Percentiles rank a stretch among this genome's conserved stretches.
phyloP scores from a whole-genome alignment of 768 basidiomycete species.

The Panaeolus cyanescens region DNA sequence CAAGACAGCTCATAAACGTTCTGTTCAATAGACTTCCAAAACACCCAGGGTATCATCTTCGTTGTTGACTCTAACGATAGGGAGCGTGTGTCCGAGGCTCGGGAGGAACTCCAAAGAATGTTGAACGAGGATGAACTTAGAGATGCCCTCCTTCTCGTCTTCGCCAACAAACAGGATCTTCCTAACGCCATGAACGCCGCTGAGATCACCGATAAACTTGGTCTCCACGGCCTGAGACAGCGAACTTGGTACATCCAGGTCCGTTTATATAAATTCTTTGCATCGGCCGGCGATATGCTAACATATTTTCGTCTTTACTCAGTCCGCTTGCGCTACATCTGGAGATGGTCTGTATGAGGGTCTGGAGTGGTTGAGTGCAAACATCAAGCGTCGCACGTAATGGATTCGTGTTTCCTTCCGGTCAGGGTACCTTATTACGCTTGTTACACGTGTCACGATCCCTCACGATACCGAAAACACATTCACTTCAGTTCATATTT shows the following conservation, averaged over 20 bases:
- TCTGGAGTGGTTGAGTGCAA: slow-evolving; percentile 93
- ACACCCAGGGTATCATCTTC: slow-evolving; percentile 99
- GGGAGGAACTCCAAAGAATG: slow-evolving; percentile 99
- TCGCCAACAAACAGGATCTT: slow-evolving; percentile 99
- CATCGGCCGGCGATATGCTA: slow-evolving; percentile 7
- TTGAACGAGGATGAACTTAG: slow-evolving; percentile 99
- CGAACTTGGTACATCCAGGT: slow-evolving; percentile 98
- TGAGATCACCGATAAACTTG: slow-evolving; percentile 99
- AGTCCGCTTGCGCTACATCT: slow-evolving; percentile 98
- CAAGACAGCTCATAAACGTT: slow-evolving; percentile 15
- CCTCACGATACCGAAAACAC: slow-evolving; percentile 60
- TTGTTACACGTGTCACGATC: slow-evolving; percentile 56
- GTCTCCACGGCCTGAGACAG: slow-evolving; percentile 95
- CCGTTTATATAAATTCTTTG: slow-evolving; percentile 25
- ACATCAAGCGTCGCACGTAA: slow-evolving; percentile 86
- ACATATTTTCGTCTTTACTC: slow-evolving; percentile 10
- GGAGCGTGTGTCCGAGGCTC: slow-evolving; percentile 98
- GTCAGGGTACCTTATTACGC: slow-evolving; percentile 50
- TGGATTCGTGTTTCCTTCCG: slow-evolving; percentile 31
- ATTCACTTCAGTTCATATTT: slow-evolving; percentile 43
- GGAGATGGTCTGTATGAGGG: slow-evolving; percentile 99
- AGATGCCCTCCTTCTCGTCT: slow-evolving; percentile 96
- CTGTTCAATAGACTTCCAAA: slow-evolving; percentile 88
- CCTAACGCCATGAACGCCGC: slow-evolving; percentile 99
- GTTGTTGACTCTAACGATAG: slow-evolving; percentile 99